Evolutionary conservation across 805 yeast species (phyloP), one percentile per base, ranked within the genome.

Genomic region (Kazachstania kunashirensis): DNA sequence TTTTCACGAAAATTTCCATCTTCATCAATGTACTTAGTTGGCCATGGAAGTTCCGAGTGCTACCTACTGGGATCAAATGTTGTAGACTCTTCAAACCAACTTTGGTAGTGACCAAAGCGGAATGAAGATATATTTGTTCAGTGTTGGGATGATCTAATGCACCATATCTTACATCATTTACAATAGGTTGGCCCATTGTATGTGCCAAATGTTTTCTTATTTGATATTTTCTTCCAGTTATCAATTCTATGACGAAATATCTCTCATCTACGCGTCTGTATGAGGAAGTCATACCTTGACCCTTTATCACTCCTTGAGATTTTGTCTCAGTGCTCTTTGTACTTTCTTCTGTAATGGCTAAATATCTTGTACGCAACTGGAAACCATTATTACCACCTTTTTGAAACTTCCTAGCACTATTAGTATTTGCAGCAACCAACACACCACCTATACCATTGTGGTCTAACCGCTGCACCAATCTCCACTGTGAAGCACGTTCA

Each of bases 171-270:
- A 21, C 5, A 38, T 65, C 67, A 38, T 59, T 56, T 8, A 51
- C 19, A 4, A 65, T 47, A 0, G 68, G 64, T 5, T 36, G 39
- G 2, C 41, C 31, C 4, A 63, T 24, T 0, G 26, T 38, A 3
- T 40, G 30, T 2, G 52, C 37, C 2, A 61, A 38, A 35, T 63
- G 68, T 12, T 43, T 37, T 30, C 70, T 46, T 8, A 67, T 57
- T 36, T 67, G 71, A 36, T 63, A 70, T 33, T 63, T 66, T 37
- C 55, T 49, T 1, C 70, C 70, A 2, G 70, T 61, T 1, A 44
- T 40, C 8, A 66, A 40, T 38, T 65, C 61, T 7, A 65, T 26
- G 0, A 58, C 40, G 6, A 55, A 41, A 11, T 60, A 41, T 16
- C 45, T 39, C 6, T 48, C 42, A 13, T 44, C 52, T 6, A 46